Base-by-base conservation (phyloP, 805 yeast genomes). In the Candida pini region DNA sequence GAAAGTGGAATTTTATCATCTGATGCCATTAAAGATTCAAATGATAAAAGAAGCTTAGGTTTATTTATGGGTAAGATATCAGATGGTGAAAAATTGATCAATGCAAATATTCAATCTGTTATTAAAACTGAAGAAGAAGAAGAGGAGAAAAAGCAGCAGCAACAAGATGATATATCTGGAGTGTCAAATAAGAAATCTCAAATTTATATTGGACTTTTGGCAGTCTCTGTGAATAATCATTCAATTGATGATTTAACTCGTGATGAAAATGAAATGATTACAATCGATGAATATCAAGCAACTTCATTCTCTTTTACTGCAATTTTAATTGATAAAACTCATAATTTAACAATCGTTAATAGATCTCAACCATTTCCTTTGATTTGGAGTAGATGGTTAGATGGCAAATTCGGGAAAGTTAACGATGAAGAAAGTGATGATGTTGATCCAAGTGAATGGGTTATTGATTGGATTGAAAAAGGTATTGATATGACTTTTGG, bases 311-410 rank as follows among this genome's bases (percentile, higher is more conserved):
- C 76, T 26, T 89, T 92, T 56, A 74, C 86, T 7, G 66, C 88
- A 23, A 72, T 85, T 15, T 66, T 92, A 46, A 75, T 76, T 45
- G 98, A 92, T 53, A 74, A 78, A 28, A 78, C 82, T 25, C 90
- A 92, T 60, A 73, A 77, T 43, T 76, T 92, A 43, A 71, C 80
- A 6, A 71, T 86, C 29, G 69, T 76, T 19, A 79, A 86, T 33
- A 78, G 81, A 47, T 84, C 97, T 0, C 98, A 92, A 59, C 78
- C 95, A 6, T 82, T 87, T 66, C 97, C 98, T 9, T 55, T 74
- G 30, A 79, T 76, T 53, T 92, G 98, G 98, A 81, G 88, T 8
- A 65, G 74, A n/a, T 92, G 98, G 98, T 68, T 90, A n/a, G 79
- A 75, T 40, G 73, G 78, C 10, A 39, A 46, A 34, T n/a, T n/a